phyloP scores from a whole-genome alignment of 257 asterid species.

The Nicotiana obtusifolia region DNA sequence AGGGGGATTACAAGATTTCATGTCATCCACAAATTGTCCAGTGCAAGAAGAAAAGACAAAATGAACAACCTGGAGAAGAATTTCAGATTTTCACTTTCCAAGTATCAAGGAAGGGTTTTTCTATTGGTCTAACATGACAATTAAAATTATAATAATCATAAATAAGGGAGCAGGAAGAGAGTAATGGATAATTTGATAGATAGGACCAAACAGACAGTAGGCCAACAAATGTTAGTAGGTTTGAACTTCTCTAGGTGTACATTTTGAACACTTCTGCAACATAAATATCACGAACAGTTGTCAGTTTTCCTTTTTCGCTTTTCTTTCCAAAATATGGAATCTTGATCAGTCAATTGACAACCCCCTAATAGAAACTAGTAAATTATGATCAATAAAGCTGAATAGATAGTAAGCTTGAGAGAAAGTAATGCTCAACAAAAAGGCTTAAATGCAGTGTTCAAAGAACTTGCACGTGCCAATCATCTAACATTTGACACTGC shows the following conservation, averaged over 20 bases:
- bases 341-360: background rate
- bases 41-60: background rate
- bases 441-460: conserved; percentile 10
- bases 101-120: background rate
- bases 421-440: conserved; percentile 7
- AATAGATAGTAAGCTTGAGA: background rate
- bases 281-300: background rate
- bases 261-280: conserved; percentile 7
- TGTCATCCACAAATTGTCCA: conserved; percentile 2
- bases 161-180: background rate
- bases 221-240: conserved; percentile 27
- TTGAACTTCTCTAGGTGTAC: conserved; percentile 9
- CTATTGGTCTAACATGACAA: background rate
- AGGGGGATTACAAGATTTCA: background rate
- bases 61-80: background rate
- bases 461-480: background rate
- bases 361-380: background rate
- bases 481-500: conserved; percentile 10
- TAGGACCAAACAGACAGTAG: conserved; percentile 24
- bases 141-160: background rate
- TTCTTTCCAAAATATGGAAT: background rate
- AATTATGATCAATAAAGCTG: background rate
- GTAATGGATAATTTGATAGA: background rate
- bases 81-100: background rate
- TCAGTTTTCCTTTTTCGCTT: background rate